phyloP scores from a whole-genome alignment of 2,329 filamentous ascomycete genomes.

The Aspergillus aculeatus region DNA sequence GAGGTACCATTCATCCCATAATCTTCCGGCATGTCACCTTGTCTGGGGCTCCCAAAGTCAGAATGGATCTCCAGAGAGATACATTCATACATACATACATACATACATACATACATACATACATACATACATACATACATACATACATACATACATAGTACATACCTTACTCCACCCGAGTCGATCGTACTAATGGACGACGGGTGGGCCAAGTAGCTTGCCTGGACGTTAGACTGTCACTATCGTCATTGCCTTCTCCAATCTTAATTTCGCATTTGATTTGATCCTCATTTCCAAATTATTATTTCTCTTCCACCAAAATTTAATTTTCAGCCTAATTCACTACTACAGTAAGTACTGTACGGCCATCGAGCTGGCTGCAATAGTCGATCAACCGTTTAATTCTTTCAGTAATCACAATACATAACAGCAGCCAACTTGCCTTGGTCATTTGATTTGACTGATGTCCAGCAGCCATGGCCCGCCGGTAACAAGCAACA shows the following conservation, averaged over 20 bases:
- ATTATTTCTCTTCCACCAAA: background rate
- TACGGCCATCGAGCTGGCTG: background rate
- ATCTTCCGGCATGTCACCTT: background rate
- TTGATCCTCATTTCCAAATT: background rate
- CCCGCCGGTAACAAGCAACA: background rate
- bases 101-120: too few relatives aligned
- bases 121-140: background rate
- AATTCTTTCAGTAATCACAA: background rate
- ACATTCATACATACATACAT: too few relatives aligned
- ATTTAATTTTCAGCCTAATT: background rate
- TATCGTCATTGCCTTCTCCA: background rate
- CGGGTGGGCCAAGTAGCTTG: background rate
- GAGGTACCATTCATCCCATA: background rate
- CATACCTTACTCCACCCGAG: background rate
- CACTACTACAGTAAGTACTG: background rate
- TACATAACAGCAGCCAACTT: background rate
- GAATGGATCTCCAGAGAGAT: background rate
- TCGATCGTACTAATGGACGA: constrained; percentile 6
- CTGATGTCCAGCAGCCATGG: background rate
- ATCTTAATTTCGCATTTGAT: background rate
- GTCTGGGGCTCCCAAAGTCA: background rate
- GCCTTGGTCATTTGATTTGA: background rate
- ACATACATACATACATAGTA: background rate
- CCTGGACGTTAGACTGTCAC: constrained; percentile 4
- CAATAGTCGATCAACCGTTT: background rate